These are phyloP conservation scores for Forsythia suspensa DNA, from an alignment of 257 asterid species.

Conservation along the genomic window DNA sequence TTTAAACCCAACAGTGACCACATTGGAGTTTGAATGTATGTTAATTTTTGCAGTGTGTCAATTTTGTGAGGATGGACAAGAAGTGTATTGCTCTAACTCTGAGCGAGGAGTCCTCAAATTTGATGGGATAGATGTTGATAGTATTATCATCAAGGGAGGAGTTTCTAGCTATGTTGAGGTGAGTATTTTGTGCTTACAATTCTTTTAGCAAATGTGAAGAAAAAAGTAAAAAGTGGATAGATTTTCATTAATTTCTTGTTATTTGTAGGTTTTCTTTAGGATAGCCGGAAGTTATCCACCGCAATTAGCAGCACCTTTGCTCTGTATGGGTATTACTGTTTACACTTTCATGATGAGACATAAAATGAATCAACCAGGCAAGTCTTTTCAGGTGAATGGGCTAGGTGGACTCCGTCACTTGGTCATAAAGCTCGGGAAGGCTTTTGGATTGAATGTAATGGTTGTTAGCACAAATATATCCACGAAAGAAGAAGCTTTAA, in stretches of 20 bases:
- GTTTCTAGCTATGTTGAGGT: constrained; percentile 76
- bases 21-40: constrained; percentile 90
- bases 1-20: too few relatives aligned
- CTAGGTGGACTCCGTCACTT: constrained; percentile 93
- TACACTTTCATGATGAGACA: constrained; percentile 82
- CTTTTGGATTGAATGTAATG: constrained; percentile 82
- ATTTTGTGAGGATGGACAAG: constrained; percentile 54
- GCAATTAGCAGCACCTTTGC: constrained; percentile 76
- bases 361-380: constrained; percentile 80
- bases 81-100: constrained; percentile 55
- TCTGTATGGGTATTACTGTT: constrained; percentile 89
- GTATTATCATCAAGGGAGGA: constrained; percentile 91
- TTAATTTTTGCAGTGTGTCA: constrained; percentile 90
- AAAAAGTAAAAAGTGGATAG: neutral
- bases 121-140: constrained; percentile 72
- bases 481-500: constrained; percentile 72
- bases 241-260: neutral
- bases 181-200: constrained; percentile 7
- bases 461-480: constrained; percentile 78
- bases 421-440: constrained; percentile 89
- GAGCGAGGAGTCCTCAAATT: constrained; percentile 60
- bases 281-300: constrained; percentile 73
- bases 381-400: constrained; percentile 82
- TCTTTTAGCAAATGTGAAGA: neutral
- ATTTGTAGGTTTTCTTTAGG: constrained; percentile 64